These are phyloP conservation scores for Mortierella sp. DNA, from an alignment of 371 early-diverging fungal genomes.

Conservation along the genomic window DNA sequence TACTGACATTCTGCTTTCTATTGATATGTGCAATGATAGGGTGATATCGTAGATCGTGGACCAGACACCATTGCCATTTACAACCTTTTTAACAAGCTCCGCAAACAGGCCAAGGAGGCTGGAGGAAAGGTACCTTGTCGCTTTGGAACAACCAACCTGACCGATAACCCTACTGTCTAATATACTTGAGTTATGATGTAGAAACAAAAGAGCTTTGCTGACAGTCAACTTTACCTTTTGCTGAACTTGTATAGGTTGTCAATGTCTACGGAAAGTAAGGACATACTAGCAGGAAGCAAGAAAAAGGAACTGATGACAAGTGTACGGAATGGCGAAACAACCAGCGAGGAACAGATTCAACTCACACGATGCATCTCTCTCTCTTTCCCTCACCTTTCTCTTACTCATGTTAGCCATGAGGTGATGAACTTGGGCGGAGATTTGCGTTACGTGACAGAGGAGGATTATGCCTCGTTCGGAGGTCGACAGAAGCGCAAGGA, in stretches of 20 bases:
- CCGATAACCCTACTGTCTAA: neutral
- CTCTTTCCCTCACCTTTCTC: slow-evolving; percentile 33
- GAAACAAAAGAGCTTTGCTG: neutral
- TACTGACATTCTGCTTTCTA: neutral
- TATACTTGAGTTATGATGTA: neutral
- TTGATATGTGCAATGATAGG: slow-evolving; percentile 22
- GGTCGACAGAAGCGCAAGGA: slow-evolving; percentile 64
- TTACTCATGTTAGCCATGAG: slow-evolving; percentile 71
- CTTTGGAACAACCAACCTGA: neutral
- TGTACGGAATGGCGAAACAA: neutral
- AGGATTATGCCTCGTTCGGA: slow-evolving; percentile 79
- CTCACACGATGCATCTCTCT: neutral
- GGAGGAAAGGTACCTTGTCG: slow-evolving; percentile 65
- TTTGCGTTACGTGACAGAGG: slow-evolving; percentile 77
- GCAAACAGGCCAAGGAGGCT: slow-evolving; percentile 67
- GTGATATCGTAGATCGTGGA: slow-evolving; percentile 84
- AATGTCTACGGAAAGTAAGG: slow-evolving; percentile 53
- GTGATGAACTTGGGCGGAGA: slow-evolving; percentile 83
- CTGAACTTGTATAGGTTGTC: slow-evolving; percentile 32
- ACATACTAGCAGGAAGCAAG: neutral
- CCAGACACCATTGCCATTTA: slow-evolving; percentile 81
- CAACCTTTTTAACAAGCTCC: slow-evolving; percentile 68
- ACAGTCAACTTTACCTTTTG: neutral
- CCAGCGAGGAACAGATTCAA: neutral
- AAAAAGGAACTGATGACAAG: neutral